phyloP scores from a whole-genome alignment of 768 basidiomycete species.

The Saitozyma podzolica region DNA sequence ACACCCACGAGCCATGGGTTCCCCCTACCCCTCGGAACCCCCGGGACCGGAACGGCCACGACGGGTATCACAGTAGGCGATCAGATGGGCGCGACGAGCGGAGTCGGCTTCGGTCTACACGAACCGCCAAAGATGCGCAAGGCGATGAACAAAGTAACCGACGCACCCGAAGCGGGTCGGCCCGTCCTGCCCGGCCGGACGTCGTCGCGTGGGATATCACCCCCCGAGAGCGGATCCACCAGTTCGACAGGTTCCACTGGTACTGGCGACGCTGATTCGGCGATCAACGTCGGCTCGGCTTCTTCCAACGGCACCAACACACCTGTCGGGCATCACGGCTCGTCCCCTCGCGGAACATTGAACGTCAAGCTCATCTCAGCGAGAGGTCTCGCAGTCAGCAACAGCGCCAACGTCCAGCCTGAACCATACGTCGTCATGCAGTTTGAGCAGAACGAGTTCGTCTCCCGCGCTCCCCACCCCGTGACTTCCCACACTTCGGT shows the following conservation, averaged over 20 bases:
- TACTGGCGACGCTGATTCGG: not conserved
- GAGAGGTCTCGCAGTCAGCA: slow-evolving; percentile 72
- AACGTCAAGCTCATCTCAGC: slow-evolving; percentile 95
- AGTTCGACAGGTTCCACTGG: not conserved
- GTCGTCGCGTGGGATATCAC: too few relatives aligned
- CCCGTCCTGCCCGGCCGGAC: not conserved
- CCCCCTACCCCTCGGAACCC: slow-evolving; percentile 47
- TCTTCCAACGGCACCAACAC: slow-evolving; percentile 2
- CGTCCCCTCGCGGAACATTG: slow-evolving; percentile 63
- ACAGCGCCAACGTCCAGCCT: slow-evolving; percentile 56
- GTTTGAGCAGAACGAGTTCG: slow-evolving; percentile 99
- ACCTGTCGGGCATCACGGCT: slow-evolving; percentile 18
- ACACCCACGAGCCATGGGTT: slow-evolving; percentile 41
- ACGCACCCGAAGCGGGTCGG: slow-evolving; percentile 1
- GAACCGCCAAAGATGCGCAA: slow-evolving; percentile 53
- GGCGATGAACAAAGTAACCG: slow-evolving; percentile 38
- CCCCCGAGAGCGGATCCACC: not conserved
- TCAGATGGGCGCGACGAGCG: slow-evolving; percentile 31
- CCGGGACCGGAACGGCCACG: slow-evolving; percentile 47
- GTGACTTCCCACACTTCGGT: slow-evolving; percentile 33
- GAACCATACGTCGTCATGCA: slow-evolving; percentile 85
- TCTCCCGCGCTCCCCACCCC: slow-evolving; percentile 61
- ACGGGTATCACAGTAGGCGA: slow-evolving; percentile 48
- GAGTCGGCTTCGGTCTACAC: slow-evolving; percentile 48
- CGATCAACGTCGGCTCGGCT: not conserved